Evolutionary conservation across 73 alveolate genomes (phyloP).

Genomic region (Paramecium sonneborni): DNA sequence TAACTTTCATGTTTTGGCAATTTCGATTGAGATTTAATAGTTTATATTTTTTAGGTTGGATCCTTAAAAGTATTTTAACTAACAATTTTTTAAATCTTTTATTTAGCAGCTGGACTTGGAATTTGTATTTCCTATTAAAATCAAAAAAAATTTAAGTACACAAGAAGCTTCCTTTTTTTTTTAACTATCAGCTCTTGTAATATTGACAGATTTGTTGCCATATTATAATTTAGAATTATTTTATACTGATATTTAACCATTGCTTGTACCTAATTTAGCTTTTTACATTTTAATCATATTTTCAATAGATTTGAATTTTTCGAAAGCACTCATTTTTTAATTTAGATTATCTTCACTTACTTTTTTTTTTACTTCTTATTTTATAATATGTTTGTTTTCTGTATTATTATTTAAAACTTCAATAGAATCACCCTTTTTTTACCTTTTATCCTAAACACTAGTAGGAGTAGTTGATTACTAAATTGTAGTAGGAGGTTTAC

Average conservation of each 20-base stretch:
- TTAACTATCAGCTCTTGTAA: conserved; percentile 36
- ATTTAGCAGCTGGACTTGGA: conserved; percentile 12
- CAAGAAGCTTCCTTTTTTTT: conserved; percentile 57
- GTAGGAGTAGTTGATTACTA: background rate
- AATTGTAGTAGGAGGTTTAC: background rate
- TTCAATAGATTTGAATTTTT: conserved; percentile 35
- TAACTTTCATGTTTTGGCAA: background rate
- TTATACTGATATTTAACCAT: background rate
- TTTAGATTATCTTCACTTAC: background rate
- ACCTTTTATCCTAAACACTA: background rate
- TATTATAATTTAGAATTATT: background rate
- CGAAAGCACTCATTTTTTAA: background rate
- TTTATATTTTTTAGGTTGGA: background rate
- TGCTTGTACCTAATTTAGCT: background rate
- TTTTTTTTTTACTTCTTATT: background rate
- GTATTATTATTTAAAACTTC: conserved; percentile 10
- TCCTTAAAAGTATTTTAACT: background rate
- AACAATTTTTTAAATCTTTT: background rate
- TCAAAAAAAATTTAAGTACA: background rate
- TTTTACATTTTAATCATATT: conserved; percentile 42
- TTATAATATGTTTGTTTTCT: background rate
- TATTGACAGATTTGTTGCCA: conserved; percentile 51
- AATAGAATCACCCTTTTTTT: background rate
- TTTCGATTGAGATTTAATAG: background rate
- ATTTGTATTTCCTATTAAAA: conserved; percentile 10